These are phyloP conservation scores for Cordyceps cateniannulata DNA, from an alignment of 2,329 filamentous ascomycete species.

Conservation along the genomic window DNA sequence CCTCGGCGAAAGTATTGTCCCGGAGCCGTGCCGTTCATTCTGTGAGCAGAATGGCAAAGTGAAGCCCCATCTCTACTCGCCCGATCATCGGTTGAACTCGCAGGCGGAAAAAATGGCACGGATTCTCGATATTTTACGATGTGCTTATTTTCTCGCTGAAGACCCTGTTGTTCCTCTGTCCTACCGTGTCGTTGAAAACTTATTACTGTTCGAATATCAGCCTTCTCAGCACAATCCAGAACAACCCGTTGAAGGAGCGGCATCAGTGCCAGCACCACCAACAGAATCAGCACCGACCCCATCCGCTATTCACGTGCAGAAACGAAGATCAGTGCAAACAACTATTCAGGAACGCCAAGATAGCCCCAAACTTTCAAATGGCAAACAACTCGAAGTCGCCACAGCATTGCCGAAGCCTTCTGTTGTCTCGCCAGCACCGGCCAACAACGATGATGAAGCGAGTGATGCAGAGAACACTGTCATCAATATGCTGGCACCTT, in stretches of 20 bases:
- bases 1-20: constrained; percentile 32
- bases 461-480: constrained; percentile 34
- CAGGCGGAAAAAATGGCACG: constrained; percentile 38
- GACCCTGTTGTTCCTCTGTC: constrained; percentile 33
- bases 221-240: background rate
- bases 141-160: constrained; percentile 41
- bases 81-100: constrained; percentile 24
- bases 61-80: constrained; percentile 33
- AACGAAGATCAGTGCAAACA: background rate
- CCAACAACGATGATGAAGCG: constrained; percentile 18
- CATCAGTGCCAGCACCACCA: background rate
- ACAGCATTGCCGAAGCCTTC: background rate
- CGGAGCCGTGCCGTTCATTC: constrained; percentile 33
- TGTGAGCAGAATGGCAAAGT: constrained; percentile 26
- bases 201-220: constrained; percentile 28
- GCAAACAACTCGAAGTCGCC: background rate
- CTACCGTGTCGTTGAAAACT: constrained; percentile 21
- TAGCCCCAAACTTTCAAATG: background rate
- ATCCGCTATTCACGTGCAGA: background rate
- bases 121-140: constrained; percentile 42
- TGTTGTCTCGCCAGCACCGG: background rate
- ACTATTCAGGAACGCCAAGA: background rate
- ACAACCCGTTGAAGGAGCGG: background rate
- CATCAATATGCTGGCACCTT: constrained; percentile 42
- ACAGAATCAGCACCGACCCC: background rate